A percentile compares a stretch with the other conserved stretches of the same genome.
Evolutionary conservation across 2,329 filamentous ascomycete species (phyloP).

Genomic region (Tympanopsis confertula): DNA sequence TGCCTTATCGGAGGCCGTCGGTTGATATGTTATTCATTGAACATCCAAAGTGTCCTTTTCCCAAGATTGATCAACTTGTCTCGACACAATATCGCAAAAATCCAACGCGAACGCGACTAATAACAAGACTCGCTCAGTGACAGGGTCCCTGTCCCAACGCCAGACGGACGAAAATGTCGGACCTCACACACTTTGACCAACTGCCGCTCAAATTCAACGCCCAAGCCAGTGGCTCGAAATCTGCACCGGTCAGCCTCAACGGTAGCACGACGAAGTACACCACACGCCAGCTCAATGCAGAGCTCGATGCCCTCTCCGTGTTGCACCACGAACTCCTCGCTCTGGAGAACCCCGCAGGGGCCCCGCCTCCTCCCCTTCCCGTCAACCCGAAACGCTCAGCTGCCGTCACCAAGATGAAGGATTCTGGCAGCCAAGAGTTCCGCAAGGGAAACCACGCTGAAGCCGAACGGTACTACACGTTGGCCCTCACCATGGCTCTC

Average conservation of each 20-base stretch:
- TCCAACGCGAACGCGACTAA: too few species aligned
- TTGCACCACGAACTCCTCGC: constrained; percentile 65
- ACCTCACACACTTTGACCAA: constrained; percentile 65
- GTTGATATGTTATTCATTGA: too few species aligned
- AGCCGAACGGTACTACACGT: constrained; percentile 68
- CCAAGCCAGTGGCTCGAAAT: constrained; percentile 60
- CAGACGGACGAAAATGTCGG: too few species aligned
- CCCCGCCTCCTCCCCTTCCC: constrained; percentile 77
- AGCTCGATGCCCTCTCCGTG: constrained; percentile 64
- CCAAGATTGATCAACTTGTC: too few species aligned
- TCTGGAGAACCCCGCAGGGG: constrained; percentile 46
- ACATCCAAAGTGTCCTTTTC: too few species aligned
- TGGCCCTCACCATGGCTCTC: constrained; percentile 84
- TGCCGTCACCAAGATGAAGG: constrained; percentile 80
- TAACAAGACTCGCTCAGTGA: too few species aligned
- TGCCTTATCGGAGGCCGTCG: too few species aligned
- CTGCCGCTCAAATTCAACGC: constrained; percentile 74
- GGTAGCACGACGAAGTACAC: constrained; percentile 26
- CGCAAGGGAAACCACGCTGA: constrained; percentile 66
- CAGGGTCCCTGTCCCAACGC: too few species aligned
- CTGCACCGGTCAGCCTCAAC: constrained; percentile 14
- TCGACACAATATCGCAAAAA: too few species aligned
- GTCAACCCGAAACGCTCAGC: constrained; percentile 87
- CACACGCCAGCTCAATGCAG: constrained; percentile 41
- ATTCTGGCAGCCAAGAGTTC: constrained; percentile 73